Conservation (phyloP, 768 basidiomycete species). For the Epithele typhae region DNA sequence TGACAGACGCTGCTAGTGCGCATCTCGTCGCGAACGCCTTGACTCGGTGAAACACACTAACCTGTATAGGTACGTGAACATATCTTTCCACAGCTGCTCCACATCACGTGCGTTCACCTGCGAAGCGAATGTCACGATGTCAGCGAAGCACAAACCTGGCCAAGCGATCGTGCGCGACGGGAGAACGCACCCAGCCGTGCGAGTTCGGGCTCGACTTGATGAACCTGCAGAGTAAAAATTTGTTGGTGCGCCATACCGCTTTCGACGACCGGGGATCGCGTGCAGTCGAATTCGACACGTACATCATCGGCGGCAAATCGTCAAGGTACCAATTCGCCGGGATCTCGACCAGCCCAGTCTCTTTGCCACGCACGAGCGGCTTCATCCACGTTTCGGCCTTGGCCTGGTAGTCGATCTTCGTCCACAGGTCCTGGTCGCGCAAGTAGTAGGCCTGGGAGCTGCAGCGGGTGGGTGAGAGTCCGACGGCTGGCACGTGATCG, state of each 20-base stretch:
- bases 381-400: constrained; percentile 71
- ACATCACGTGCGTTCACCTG: constrained; percentile 63
- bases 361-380: constrained; percentile 58
- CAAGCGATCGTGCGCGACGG: no score
- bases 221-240: constrained; percentile 43
- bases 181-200: constrained; percentile 60
- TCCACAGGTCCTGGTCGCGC: constrained; percentile 66
- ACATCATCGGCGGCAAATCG: constrained; percentile 75
- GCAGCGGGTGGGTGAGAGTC: neutral
- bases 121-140: neutral
- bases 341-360: constrained; percentile 59
- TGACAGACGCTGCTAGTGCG: no score
- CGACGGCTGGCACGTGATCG: no score
- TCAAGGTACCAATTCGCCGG: constrained; percentile 77
- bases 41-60: constrained; percentile 18
- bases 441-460: constrained; percentile 65
- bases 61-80: constrained; percentile 65
- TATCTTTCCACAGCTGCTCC: constrained; percentile 74
- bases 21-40: no score
- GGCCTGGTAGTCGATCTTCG: constrained; percentile 61
- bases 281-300: constrained; percentile 18
- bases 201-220: constrained; percentile 64
- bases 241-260: neutral
- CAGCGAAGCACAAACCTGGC: neutral
- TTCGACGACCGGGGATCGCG: neutral